Evolutionary conservation across 768 basidiomycete species (phyloP).

Genomic region (Vararia minispora): DNA sequence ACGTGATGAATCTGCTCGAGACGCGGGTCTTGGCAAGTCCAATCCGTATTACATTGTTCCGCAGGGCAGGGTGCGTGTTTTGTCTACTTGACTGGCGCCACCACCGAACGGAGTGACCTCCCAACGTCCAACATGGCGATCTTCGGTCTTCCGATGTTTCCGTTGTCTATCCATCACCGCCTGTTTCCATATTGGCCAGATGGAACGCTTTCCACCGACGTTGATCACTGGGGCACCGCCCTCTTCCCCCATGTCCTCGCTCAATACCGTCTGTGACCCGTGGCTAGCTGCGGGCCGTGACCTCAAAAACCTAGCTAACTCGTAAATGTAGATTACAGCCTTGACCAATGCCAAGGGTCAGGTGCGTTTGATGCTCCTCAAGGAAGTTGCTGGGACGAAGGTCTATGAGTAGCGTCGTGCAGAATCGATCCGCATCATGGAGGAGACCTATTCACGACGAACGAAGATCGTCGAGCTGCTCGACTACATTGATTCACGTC

Average conservation of each 20-base stretch:
- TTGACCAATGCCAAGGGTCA: constrained; percentile 95
- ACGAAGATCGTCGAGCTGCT: constrained; percentile 85
- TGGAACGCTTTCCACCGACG: too few species aligned
- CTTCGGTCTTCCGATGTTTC: not conserved
- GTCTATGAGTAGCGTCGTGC: constrained; percentile 92
- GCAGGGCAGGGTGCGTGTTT: constrained; percentile 74
- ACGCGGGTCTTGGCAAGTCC: constrained; percentile 92
- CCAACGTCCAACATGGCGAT: too few species aligned
- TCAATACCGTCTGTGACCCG: too few species aligned
- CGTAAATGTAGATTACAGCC: constrained; percentile 67
- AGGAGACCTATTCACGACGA: constrained; percentile 90
- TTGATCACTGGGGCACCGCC: too few species aligned
- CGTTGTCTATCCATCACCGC: not conserved
- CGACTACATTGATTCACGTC: constrained; percentile 81
- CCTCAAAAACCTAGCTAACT: not conserved
- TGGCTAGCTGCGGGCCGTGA: not conserved
- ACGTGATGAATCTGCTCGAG: constrained; percentile 95
- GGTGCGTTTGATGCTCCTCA: constrained; percentile 86
- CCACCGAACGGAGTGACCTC: too few species aligned
- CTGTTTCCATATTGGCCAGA: too few species aligned
- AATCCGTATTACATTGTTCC: constrained; percentile 99
- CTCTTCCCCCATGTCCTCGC: too few species aligned
- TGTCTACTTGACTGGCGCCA: too few species aligned
- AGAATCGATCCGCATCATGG: constrained; percentile 94
- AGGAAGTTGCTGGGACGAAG: constrained; percentile 97